These are phyloP conservation scores for Pascua sp. DNA, from an alignment of 1,284 basidiomycete species.

Conservation along the genomic window DNA sequence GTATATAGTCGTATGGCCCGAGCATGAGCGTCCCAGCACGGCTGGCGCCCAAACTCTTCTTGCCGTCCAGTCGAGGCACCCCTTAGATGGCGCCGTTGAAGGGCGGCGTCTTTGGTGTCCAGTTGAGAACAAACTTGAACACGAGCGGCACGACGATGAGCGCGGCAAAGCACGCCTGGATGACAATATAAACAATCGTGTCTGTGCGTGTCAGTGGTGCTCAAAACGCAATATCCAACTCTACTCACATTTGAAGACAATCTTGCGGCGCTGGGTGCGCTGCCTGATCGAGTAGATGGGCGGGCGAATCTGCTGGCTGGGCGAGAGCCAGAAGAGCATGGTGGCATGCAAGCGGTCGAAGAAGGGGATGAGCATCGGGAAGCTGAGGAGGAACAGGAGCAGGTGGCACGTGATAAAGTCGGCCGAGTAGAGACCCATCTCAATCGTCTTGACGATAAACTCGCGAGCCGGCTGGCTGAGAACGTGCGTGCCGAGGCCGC, in stretches of 20 bases:
- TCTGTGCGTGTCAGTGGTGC: slow-evolving; percentile 42
- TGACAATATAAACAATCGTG: slow-evolving; percentile 71
- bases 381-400: slow-evolving; percentile 69
- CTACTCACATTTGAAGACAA: slow-evolving; percentile 59
- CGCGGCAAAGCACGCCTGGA: slow-evolving; percentile 70
- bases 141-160: slow-evolving; percentile 55
- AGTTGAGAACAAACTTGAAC: slow-evolving; percentile 61
- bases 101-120: slow-evolving; percentile 54
- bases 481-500: slow-evolving; percentile 78
- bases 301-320: slow-evolving; percentile 80
- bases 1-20: no score
- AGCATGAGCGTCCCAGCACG: background rate
- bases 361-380: slow-evolving; percentile 80
- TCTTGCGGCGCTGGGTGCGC: slow-evolving; percentile 78
- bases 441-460: slow-evolving; percentile 93
- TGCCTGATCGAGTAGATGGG: slow-evolving; percentile 89
- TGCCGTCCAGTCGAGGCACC: background rate
- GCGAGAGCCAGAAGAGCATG: slow-evolving; percentile 64
- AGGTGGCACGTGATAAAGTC: slow-evolving; percentile 60
- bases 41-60: background rate
- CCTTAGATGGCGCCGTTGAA: slow-evolving; percentile 41
- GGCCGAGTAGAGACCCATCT: slow-evolving; percentile 89
- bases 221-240: slow-evolving; percentile 10
- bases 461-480: slow-evolving; percentile 92
- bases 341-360: slow-evolving; percentile 84